Percentiles rank a stretch among this genome's conserved stretches.
Conservation (phyloP, 2,329 filamentous ascomycete species). For the Simplicillium aogashimaense region DNA sequence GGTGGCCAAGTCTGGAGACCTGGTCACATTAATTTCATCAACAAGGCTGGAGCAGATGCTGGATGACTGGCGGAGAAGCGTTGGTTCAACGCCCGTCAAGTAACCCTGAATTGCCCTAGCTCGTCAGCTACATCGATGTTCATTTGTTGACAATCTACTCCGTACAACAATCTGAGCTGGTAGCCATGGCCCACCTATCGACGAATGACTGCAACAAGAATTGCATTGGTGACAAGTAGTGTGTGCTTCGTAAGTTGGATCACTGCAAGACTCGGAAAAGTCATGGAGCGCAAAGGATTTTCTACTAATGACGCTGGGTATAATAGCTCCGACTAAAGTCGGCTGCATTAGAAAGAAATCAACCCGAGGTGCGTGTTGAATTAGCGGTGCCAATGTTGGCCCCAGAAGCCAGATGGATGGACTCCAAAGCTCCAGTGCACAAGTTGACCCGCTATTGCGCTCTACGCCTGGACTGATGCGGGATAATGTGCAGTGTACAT, state of each 20-base stretch:
- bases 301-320: too few species aligned
- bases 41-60: neutral
- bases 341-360: neutral
- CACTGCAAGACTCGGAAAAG: too few species aligned
- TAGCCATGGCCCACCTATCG: too few species aligned
- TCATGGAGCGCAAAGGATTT: too few species aligned
- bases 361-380: neutral
- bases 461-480: neutral
- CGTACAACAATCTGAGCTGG: too few species aligned
- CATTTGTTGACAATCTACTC: too few species aligned
- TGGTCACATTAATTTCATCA: neutral
- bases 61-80: neutral
- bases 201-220: too few species aligned
- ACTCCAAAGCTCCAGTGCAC: neutral
- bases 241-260: too few species aligned
- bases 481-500: neutral
- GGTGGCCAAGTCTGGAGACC: neutral
- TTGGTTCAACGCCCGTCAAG: neutral
- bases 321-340: too few species aligned
- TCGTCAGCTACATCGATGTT: too few species aligned
- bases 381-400: neutral
- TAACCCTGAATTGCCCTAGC: too few species aligned
- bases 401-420: neutral
- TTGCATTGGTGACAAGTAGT: too few species aligned
- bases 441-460: neutral